Evolutionary conservation across 2,329 filamentous ascomycete genomes (phyloP), one percentile per base, ranked within the genome.

Genomic region (Pezicula rhizophila): DNA sequence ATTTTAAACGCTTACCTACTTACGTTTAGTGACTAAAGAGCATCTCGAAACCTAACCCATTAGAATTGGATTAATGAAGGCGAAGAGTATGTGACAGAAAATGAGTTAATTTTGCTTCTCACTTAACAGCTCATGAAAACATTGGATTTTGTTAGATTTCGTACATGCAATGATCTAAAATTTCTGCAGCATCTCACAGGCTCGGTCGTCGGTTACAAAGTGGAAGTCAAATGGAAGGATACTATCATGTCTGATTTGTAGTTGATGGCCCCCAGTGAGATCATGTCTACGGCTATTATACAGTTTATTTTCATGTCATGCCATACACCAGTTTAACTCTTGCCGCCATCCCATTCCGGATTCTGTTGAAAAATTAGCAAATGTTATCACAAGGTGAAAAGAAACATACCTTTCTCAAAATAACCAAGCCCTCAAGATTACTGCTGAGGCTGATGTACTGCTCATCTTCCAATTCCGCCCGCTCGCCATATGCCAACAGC

Each of bases 391-490:
- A 4, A 34, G 4, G 14, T 18, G 20, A 10, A 17, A n/a, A 26
- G 37, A 10, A n/a, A 48, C 80, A 71, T 78, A 95, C 92, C 89
- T 97, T 97, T 77, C 87, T 86, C 69, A 99, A 75, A 68, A 99
- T 97, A 49, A 96, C 92, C 62, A 99, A 76, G 28, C 93, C 93
- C 72, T 99, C 93, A 53, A 99, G 77, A 46, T 85, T 95, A 72
- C 83, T 93, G 66, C 85, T 95, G 64, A 99, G 73, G 69, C 87
- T 89, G 56, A 97, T 85, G 68, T 97, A 99, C 72, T 99, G 85
- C 72, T 99, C 93, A 63, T 99, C 93, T 69, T 99, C 93, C 45
- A 99, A 75, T 75, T 99, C 93, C 8, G 93, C 93, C 61, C 95
- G 80, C 75, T 99, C 93, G 26, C 95, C 93, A 64, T 96, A 86